Evolutionary conservation across 1,284 basidiomycete species (phyloP).

Genomic region (Neolentinus lepideus): DNA sequence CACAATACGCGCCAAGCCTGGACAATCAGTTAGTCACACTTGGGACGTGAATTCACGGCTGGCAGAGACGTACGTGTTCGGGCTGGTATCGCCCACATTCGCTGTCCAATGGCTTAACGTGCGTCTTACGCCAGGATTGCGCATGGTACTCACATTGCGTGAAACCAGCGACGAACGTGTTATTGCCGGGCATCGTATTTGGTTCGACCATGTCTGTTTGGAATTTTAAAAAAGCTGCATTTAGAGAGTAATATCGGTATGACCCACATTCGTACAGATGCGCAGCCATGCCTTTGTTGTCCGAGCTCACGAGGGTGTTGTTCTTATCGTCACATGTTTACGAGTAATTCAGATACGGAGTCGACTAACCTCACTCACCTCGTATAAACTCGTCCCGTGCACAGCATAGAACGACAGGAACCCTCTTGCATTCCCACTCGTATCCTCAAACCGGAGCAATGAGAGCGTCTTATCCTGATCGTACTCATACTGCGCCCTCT

Average conservation of each 20-base stretch:
- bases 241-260: neutral
- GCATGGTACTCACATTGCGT: constrained; percentile 44
- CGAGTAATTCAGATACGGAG: neutral
- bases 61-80: constrained; percentile 54
- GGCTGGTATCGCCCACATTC: constrained; percentile 72
- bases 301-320: constrained; percentile 68
- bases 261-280: constrained; percentile 52
- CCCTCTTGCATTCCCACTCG: constrained; percentile 48
- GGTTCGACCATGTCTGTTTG: constrained; percentile 54
- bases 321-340: constrained; percentile 38
- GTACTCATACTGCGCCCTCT: constrained; percentile 56
- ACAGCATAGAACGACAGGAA: constrained; percentile 75
- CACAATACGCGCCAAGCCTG: constrained; percentile 69
- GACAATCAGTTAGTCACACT: neutral
- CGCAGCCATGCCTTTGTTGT: constrained; percentile 82
- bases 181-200: constrained; percentile 56
- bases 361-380: constrained; percentile 30
- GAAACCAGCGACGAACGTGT: constrained; percentile 70
- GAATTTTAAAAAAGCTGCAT: neutral
- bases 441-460: constrained; percentile 57
- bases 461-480: constrained; percentile 71
- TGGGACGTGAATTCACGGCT: neutral
- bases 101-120: constrained; percentile 29
- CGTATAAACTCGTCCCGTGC: constrained; percentile 74
- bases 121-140: neutral